Evolutionary conservation across 179 eudicot genomes (phyloP).

Genomic region (Dionaea muscipula): DNA sequence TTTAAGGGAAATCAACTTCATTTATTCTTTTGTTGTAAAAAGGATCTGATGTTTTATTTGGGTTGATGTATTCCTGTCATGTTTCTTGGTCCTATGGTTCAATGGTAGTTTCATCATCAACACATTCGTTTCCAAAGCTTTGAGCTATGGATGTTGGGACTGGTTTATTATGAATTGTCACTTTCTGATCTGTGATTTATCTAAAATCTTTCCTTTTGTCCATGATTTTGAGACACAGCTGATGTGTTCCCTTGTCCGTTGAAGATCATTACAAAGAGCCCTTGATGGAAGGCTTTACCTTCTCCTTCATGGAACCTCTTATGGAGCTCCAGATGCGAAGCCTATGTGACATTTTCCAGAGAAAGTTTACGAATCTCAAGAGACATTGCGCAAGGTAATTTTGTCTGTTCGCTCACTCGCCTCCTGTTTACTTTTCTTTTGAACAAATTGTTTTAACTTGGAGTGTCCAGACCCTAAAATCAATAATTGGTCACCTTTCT

Average conservation of each 20-base stretch:
- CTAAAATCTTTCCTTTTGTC: neutral
- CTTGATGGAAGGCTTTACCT: slow-evolving; percentile 93
- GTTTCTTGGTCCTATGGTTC: no score
- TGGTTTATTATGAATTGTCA: no score
- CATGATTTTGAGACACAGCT: neutral
- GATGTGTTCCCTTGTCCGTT: neutral
- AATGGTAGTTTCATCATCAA: no score
- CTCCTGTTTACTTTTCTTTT: no score
- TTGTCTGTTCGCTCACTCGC: neutral
- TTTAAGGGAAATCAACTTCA: no score
- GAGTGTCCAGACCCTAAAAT: slow-evolving; percentile 92
- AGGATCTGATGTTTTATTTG: no score
- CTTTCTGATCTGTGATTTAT: neutral
- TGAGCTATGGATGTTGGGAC: no score
- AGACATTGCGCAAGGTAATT: slow-evolving; percentile 73
- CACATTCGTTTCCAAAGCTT: no score
- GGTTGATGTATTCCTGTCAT: no score
- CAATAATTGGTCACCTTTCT: slow-evolving; percentile 71
- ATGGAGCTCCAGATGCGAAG: slow-evolving; percentile 41
- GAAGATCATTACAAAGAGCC: slow-evolving; percentile 72
- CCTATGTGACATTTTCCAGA: slow-evolving; percentile 95
- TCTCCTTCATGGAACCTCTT: slow-evolving; percentile 50
- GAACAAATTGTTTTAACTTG: slow-evolving; percentile 8
- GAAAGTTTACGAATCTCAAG: slow-evolving; percentile 66
- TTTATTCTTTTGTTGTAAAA: no score